Base-by-base conservation (phyloP, 768 basidiomycete genomes). In the Mycena crocata region DNA sequence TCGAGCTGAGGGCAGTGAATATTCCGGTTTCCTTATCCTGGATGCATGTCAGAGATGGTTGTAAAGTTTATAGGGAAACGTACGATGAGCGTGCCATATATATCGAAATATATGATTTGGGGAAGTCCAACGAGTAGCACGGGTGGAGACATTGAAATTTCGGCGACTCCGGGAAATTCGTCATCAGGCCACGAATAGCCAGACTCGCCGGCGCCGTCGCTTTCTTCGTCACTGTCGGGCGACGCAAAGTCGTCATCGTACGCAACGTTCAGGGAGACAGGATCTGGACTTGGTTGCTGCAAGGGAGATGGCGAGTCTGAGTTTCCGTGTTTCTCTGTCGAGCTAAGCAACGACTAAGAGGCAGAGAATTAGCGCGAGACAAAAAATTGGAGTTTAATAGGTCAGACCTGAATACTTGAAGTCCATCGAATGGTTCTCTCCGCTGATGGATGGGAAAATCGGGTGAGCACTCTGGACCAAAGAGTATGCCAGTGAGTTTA, bases 21-120 rank as follows among this genome's bases (percentile, higher is more conserved):
- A 61, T 32, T 6, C 59, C 59, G 23, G 12, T 15, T 39, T 61
- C 49, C 32, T 28, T 51, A n/a, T 61, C 59, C 59, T 58, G 19
- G 19, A 54, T 39, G 13, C n/a, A n/a, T n/a, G 52, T 54, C 37
- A 52, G 32, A n/a, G 13, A 35, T 12, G 17, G 6, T n/a, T n/a
- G n/a, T n/a, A n/a, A n/a, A 4, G 3, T 28, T 5, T n/a, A 14
- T 39, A 6, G 37, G 24, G 12, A 37, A 19, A 14, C 23, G 9
- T 26, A 57, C 55, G 12, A 44, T 57, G 26, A 57, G 19, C 13
- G 55, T 57, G 19, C 24, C 55, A 17, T 44, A 57, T 19, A 57
- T 42, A 23, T 57, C 55, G 42, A 57, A 57, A 34, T 57, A 57
- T 3, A 57, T 57, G 17, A 44, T 23, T 5, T 31, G 40, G 5